Base-by-base conservation (phyloP, 192 early-diverging fungal species). In the Coemansia sp. region DNA sequence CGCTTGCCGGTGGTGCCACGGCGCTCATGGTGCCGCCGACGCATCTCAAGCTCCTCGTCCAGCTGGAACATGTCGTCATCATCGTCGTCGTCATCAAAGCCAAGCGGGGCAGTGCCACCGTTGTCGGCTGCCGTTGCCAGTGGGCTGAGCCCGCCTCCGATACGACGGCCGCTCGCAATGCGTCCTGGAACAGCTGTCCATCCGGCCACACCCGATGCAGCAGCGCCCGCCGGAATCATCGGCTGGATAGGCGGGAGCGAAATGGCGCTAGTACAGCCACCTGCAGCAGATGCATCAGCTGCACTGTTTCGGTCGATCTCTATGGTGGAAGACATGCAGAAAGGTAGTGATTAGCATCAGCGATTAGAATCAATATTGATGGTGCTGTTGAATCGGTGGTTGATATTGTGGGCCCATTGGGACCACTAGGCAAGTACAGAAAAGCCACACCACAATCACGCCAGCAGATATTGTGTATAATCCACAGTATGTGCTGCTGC, bases 61-160 rank as follows among this genome's bases (percentile, higher is more conserved):
- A 87, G 84, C 45, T 86, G 80, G 70, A 92, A 88, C 60, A 88
- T 54, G 49, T 84, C 80, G 30, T 90, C 88, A n/a, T 89, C 87
- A 22, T 78, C 78, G 20, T 69, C 80, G 13, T 48, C 69, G 10
- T 46, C 47, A 36, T 42, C 28, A n/a, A n/a, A n/a, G 30, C 30
- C 30, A 32, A 32, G 11, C 11, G 30, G 11, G 30, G 5, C 30
- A 11, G 30, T 32, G n/a, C n/a, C n/a, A n/a, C n/a, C n/a, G n/a
- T n/a, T n/a, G n/a, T n/a, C n/a, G n/a, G 30, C 6, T 30, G 23
- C 36, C 13, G 2, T 48, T 33, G 17, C 55, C 40, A 51, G 32
- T 17, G 14, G 8, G 36, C 9, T 23, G 19, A 35, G 43, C 5
- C 35, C 33, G 9, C 48, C 25, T 4, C 42, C 42, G 0, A 33